Base-by-base conservation (phyloP, 1,284 basidiomycete genomes). In the Malassezia psittaci region DNA sequence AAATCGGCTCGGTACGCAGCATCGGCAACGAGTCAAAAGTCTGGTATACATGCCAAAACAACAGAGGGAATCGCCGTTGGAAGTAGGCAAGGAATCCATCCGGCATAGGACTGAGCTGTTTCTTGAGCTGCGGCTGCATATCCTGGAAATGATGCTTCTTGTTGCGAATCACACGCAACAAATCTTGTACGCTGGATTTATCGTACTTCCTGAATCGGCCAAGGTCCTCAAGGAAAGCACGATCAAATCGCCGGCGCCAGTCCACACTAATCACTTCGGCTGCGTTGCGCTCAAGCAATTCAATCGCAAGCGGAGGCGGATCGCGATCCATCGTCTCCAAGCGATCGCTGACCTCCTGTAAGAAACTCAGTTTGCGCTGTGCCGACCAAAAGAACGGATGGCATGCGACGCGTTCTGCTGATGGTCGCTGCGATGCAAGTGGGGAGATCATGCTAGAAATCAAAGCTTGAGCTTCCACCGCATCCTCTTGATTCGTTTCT, bases 81-180 rank as follows among this genome's bases (percentile, higher is more conserved):
- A 96, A 98, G 77, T 96, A 98, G 4, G 80, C 78, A 53, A 98
- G 77, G 79, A 90, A 98, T 11, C 91, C 91, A 60, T 87, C 85
- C 0, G 94, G 93, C 79, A 96, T 84, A 5, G 85, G 78, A 8
- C 91, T 91, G 12, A 96, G 79, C 73, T 87, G 83, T 53, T 85
- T 82, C 74, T 89, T 90, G 39, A 90, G 86, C 57, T 85, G 83
- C 52, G 90, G 87, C 2, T 90, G 90, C 18, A 96, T 78, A 75
- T 93, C 90, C 77, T 96, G 93, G 72, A 94, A 96, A 74, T 98
- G 93, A 67, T 98, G 87, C 86, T 93, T 96, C 90, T 98, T 98
- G 76, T 98, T 98, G 58, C 94, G 80, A 72, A 98, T 78, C 1
- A 91, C 94, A 43, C 93, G 81, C 50, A 98, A 76, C 19, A 98